Percentiles rank a stretch among this genome's conserved stretches.
phyloP scores from a whole-genome alignment of 176 grass and related monocot species.

The Ensete ventricosum region DNA sequence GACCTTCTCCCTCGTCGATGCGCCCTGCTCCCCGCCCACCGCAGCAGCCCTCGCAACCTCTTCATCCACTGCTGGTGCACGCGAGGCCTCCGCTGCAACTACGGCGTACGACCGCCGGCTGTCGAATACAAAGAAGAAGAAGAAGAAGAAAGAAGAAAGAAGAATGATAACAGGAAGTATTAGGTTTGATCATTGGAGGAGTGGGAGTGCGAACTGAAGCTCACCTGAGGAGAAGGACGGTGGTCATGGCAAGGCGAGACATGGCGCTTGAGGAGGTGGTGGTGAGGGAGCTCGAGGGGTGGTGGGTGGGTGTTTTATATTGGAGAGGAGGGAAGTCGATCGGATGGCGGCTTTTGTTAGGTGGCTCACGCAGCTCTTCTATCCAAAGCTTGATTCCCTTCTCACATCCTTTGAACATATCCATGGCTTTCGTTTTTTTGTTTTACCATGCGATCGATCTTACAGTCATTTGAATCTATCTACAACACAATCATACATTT shows the following conservation, averaged over 20 bases:
- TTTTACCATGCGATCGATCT: no score
- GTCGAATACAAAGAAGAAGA: not conserved
- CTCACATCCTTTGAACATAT: no score
- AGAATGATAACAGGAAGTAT: not conserved
- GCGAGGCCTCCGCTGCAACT: not conserved
- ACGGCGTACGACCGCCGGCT: conserved; percentile 22
- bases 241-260: not conserved
- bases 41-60: not conserved
- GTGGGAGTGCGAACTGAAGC: not conserved
- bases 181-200: not conserved
- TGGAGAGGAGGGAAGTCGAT: not conserved
- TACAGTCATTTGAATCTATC: no score
- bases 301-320: not conserved
- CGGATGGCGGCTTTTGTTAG: not conserved
- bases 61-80: not conserved
- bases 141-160: not conserved
- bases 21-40: not conserved
- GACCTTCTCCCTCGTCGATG: conserved; percentile 17
- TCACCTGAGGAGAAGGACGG: not conserved
- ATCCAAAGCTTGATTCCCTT: not conserved
- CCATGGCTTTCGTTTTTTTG: not conserved
- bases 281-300: not conserved
- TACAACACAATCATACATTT: no score
- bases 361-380: not conserved
- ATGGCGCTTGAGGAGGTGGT: not conserved